Evolutionary conservation across 108 stramenopile species (phyloP).

Genomic region (Schizochytrium sp.): DNA sequence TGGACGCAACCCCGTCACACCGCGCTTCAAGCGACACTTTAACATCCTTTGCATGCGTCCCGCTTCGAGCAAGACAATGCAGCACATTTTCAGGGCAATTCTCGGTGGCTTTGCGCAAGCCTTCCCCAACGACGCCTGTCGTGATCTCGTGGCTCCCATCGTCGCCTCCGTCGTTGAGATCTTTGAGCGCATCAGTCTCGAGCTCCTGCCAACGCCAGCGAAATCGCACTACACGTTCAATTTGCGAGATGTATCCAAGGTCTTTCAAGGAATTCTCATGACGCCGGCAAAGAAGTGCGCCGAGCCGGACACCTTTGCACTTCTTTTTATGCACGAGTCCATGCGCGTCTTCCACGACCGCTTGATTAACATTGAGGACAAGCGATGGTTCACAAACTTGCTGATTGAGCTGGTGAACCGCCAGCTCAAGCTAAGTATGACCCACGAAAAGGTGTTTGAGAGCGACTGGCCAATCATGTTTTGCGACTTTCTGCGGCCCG

Average conservation of each 20-base stretch:
- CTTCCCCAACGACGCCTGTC: constrained; percentile 35
- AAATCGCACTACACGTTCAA: constrained; percentile 65
- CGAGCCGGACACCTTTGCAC: constrained; percentile 26
- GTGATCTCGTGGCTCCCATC: not conserved
- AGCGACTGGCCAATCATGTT: constrained; percentile 34
- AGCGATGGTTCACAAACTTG: constrained; percentile 48
- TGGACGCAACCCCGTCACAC: constrained; percentile 50
- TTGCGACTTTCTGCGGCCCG: constrained; percentile 44
- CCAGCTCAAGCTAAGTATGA: constrained; percentile 30
- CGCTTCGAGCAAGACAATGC: constrained; percentile 36
- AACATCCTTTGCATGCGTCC: constrained; percentile 59
- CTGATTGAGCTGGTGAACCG: constrained; percentile 43
- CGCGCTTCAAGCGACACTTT: constrained; percentile 57
- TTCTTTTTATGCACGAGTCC: constrained; percentile 55
- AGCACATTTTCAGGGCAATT: constrained; percentile 49
- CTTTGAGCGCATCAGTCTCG: constrained; percentile 42
- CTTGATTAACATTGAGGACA: constrained; percentile 49
- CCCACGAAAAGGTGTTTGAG: constrained; percentile 44
- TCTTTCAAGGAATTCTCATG: constrained; percentile 62
- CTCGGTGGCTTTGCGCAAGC: constrained; percentile 31
- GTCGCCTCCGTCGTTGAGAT: constrained; percentile 50
- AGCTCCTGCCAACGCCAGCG: constrained; percentile 57
- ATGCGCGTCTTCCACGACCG: constrained; percentile 57
- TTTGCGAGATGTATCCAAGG: constrained; percentile 60
- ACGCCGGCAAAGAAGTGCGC: constrained; percentile 29